These are phyloP conservation scores for Ogataea ganodermae DNA, from an alignment of 805 yeast genomes.

Conservation along the genomic window DNA sequence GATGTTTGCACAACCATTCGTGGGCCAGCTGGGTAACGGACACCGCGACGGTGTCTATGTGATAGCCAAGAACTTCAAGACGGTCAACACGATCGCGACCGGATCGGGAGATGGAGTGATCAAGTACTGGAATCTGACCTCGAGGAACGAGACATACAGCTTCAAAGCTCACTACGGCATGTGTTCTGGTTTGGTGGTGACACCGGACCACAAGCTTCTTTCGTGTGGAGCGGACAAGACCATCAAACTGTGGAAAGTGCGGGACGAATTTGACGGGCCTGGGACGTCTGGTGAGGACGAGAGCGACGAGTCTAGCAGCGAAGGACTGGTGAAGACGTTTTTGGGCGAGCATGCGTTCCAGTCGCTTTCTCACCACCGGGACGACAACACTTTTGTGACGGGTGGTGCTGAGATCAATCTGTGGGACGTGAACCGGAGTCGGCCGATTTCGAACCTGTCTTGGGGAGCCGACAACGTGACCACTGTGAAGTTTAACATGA, in stretches of 20 bases:
- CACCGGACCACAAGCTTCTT: conserved; percentile 58
- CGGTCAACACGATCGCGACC: conserved; percentile 76
- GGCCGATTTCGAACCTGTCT: conserved; percentile 73
- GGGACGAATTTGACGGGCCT: conserved; percentile 39
- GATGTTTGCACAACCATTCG: conserved; percentile 96
- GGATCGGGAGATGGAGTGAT: conserved; percentile 96
- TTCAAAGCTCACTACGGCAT: conserved; percentile 90
- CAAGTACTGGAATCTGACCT: conserved; percentile 89
- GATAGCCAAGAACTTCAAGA: conserved; percentile 74
- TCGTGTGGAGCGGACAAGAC: conserved; percentile 93
- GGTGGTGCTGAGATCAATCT: conserved; percentile 88
- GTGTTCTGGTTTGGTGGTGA: conserved; percentile 81
- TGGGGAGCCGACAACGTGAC: conserved; percentile 97
- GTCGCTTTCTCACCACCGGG: conserved; percentile 83
- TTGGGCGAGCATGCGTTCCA: conserved; percentile 83
- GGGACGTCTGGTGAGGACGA: conserved; percentile 31
- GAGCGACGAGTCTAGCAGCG: conserved; percentile 32
- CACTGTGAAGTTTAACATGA: conserved; percentile 81
- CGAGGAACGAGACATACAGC: conserved; percentile 71
- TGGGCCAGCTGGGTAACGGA: conserved; percentile 93
- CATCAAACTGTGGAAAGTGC: conserved; percentile 84
- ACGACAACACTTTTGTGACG: conserved; percentile 76
- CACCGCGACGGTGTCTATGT: conserved; percentile 93
- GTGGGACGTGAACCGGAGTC: conserved; percentile 87
- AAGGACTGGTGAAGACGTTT: conserved; percentile 75